phyloP scores from a whole-genome alignment of 805 yeast genomes.

The Starmerella potacharoeniae region DNA sequence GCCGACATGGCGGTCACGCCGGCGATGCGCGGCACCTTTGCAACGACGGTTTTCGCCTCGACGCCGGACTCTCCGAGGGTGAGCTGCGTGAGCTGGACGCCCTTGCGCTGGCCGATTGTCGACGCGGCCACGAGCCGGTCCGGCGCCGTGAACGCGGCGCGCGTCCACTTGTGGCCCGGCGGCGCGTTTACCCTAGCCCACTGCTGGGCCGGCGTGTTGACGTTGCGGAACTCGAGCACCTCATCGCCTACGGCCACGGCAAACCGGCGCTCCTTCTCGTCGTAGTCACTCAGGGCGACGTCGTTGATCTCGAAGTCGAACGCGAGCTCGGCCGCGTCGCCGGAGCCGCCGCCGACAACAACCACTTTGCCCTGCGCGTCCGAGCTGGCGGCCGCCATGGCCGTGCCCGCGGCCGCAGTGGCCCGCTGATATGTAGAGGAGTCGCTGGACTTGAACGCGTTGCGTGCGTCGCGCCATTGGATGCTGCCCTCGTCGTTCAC shows the following conservation, averaged over 20 bases:
- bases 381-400: conserved; percentile 11
- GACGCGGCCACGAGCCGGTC: conserved; percentile 14
- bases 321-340: background rate
- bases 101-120: conserved; percentile 6
- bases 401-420: conserved; percentile 10
- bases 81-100: conserved; percentile 10
- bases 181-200: conserved; percentile 3
- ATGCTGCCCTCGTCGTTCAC: conserved; percentile 6
- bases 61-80: conserved; percentile 5
- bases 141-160: conserved; percentile 10
- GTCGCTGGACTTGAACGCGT: conserved; percentile 9
- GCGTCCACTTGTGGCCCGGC: conserved; percentile 11
- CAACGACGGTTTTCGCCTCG: background rate
- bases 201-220: conserved; percentile 2
- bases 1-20: conserved; percentile 20
- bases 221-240: conserved; percentile 7
- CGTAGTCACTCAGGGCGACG: conserved; percentile 11
- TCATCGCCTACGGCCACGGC: conserved; percentile 11
- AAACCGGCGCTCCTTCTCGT: conserved; percentile 5
- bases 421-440: conserved; percentile 16
- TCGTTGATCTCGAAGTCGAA: conserved; percentile 6
- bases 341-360: background rate
- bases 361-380: conserved; percentile 7
- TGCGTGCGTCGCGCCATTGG: background rate
- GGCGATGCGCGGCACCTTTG: conserved; percentile 8